Percentiles rank a stretch among this genome's conserved stretches.
Conservation (phyloP, 345 rosid genomes). For the Sisymbrium irio region DNA sequence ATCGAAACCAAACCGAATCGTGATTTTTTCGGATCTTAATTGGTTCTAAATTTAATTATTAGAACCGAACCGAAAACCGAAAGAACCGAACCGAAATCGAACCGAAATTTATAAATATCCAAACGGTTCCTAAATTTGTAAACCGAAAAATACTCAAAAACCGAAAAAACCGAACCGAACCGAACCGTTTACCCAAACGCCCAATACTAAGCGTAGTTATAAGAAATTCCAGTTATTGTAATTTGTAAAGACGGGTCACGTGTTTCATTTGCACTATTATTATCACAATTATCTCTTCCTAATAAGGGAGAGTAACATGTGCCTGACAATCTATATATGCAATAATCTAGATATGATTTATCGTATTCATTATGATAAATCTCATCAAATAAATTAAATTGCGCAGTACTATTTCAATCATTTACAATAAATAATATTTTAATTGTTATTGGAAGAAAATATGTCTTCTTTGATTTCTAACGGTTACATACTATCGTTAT, state of each 20-base stretch:
- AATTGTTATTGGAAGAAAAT: neutral
- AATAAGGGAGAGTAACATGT: constrained; percentile 36
- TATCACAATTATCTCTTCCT: constrained; percentile 26
- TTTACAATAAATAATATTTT: neutral
- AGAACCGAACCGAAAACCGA: too few relatives aligned
- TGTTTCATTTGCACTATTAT: constrained; percentile 27
- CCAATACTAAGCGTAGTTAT: too few relatives aligned
- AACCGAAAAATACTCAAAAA: too few relatives aligned
- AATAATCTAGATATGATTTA: constrained; percentile 21
- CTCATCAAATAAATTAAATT: constrained; percentile 9
- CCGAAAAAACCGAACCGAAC: too few relatives aligned
- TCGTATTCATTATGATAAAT: neutral
- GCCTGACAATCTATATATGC: constrained; percentile 30
- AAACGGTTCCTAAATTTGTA: too few relatives aligned
- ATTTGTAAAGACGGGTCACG: constrained; percentile 15
- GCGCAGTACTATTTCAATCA: constrained; percentile 10
- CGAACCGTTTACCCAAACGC: too few relatives aligned
- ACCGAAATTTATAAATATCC: too few relatives aligned
- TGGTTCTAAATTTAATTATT: too few relatives aligned
- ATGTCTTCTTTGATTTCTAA: neutral
- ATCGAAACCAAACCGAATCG: too few relatives aligned
- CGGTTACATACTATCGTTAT: constrained; percentile 8
- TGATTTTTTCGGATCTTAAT: too few relatives aligned
- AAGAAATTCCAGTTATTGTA: constrained; percentile 13
- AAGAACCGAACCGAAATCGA: too few relatives aligned